Percentiles rank a stretch among this genome's conserved stretches.
Conservation (phyloP, 83 land plant species). For the Thuja plicata region DNA sequence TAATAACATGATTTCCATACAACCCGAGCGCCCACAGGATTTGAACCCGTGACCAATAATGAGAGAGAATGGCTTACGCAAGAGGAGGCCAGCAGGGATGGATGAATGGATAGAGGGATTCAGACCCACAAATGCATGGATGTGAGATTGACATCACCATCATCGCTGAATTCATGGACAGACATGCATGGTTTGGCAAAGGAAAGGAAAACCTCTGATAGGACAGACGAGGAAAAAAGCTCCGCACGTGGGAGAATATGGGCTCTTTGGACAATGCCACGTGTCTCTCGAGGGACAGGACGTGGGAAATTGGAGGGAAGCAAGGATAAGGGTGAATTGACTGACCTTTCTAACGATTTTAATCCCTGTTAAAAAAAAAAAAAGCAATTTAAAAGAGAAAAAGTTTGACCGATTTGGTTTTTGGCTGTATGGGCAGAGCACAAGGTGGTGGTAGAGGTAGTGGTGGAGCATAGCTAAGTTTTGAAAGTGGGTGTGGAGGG, state of each 20-base stretch:
- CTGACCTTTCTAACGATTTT: background rate
- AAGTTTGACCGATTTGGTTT: background rate
- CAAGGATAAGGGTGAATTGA: background rate
- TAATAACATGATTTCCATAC: too few species aligned
- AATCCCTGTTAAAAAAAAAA: background rate
- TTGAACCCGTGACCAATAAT: too few species aligned
- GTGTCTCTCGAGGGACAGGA: conserved; percentile 6
- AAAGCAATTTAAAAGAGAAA: background rate
- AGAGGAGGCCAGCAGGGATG: too few species aligned
- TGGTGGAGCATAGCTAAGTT: background rate
- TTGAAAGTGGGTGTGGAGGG: background rate
- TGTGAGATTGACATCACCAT: too few species aligned
- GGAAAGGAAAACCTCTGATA: background rate
- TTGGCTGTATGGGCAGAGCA: background rate
- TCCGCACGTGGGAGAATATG: conserved; percentile 12
- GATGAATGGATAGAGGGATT: too few species aligned
- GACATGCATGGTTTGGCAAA: background rate
- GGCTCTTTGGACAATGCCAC: background rate
- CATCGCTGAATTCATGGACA: too few species aligned
- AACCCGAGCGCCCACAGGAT: too few species aligned
- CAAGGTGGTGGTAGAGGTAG: background rate
- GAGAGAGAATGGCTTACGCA: too few species aligned
- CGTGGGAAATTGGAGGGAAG: conserved; percentile 14
- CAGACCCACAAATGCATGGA: too few species aligned
- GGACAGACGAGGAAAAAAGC: background rate